Evolutionary conservation across 306 rosid species (phyloP).

Genomic region (Prinsepia uniflora): DNA sequence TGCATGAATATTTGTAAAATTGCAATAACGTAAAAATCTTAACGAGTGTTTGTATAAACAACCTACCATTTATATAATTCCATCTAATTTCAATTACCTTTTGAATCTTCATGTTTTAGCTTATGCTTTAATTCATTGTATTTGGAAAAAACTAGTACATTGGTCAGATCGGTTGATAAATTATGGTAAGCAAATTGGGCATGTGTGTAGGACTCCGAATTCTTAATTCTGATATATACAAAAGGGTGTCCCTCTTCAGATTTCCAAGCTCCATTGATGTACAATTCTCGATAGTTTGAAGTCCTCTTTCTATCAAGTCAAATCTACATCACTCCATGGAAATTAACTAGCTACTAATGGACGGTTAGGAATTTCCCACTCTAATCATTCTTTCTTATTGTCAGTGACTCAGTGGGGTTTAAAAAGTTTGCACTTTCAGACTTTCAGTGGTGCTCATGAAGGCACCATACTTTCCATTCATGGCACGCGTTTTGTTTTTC

Average conservation of each 20-base stretch:
- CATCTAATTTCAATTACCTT: too few species aligned
- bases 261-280: neutral
- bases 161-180: too few species aligned
- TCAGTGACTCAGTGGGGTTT: slow-evolving; percentile 7
- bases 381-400: neutral
- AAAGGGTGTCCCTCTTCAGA: neutral
- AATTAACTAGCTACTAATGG: neutral
- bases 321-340: slow-evolving; percentile 1
- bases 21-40: too few species aligned
- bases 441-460: slow-evolving; percentile 16
- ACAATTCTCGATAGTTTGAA: too few species aligned
- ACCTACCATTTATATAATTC: too few species aligned
- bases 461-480: neutral
- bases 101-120: too few species aligned
- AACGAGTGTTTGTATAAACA: too few species aligned
- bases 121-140: too few species aligned
- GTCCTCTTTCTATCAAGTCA: neutral
- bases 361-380: neutral
- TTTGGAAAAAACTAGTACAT: too few species aligned
- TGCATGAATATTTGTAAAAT: too few species aligned
- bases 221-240: neutral
- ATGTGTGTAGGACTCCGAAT: too few species aligned
- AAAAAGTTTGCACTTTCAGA: slow-evolving; percentile 2
- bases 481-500: neutral
- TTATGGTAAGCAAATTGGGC: too few species aligned